Conservation (phyloP, 495 filamentous ascomycete genomes). For the Thozetella sp. region DNA sequence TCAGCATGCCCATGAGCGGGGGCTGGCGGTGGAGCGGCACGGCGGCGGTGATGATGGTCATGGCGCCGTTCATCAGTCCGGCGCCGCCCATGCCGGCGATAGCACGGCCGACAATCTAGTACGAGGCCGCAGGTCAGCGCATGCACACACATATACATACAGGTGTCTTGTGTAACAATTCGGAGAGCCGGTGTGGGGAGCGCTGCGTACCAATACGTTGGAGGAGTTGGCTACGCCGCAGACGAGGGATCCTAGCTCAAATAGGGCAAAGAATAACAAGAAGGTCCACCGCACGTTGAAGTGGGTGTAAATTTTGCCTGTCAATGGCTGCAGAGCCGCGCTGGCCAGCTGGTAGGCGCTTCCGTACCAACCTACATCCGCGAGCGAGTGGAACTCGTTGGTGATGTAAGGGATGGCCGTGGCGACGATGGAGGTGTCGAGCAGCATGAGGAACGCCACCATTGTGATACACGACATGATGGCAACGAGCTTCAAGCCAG, state of each 20-base stretch:
- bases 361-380: conserved; percentile 55
- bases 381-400: conserved; percentile 43
- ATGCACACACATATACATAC: too few species aligned
- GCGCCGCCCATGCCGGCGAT: conserved; percentile 51
- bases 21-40: conserved; percentile 38
- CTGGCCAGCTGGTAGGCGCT: conserved; percentile 53
- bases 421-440: conserved; percentile 52
- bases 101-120: conserved; percentile 52
- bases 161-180: too few species aligned
- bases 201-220: conserved; percentile 26
- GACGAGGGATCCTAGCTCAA: conserved; percentile 16
- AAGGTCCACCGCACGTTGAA: conserved; percentile 40
- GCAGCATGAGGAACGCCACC: conserved; percentile 46
- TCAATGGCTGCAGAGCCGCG: conserved; percentile 50
- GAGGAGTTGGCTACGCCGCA: conserved; percentile 51
- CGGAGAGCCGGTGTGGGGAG: not conserved
- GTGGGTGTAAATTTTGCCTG: conserved; percentile 51
- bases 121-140: not conserved
- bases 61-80: conserved; percentile 35
- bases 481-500: conserved; percentile 10
- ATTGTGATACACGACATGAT: conserved; percentile 24
- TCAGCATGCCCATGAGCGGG: conserved; percentile 34
- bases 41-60: conserved; percentile 33
- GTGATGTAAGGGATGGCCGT: conserved; percentile 54
- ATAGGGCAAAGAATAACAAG: not conserved